phyloP scores from a whole-genome alignment of 1,284 basidiomycete species.

The Sanghuangporus sanghuang region DNA sequence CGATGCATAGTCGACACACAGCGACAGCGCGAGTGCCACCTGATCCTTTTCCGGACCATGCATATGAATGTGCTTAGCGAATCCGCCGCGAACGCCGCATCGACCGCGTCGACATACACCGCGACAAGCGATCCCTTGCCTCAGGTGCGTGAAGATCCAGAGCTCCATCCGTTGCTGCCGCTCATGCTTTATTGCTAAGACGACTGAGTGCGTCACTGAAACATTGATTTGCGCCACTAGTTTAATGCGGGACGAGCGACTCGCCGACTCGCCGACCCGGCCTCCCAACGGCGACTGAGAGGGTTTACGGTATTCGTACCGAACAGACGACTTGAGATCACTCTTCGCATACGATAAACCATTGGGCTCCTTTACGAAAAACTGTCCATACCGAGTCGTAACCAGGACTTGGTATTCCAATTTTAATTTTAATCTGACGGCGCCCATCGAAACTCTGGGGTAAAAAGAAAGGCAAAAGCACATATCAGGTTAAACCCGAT shows the following conservation, averaged over 20 bases:
- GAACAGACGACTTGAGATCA: too few species aligned
- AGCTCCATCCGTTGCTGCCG: background rate
- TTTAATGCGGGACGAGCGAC: background rate
- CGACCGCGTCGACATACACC: background rate
- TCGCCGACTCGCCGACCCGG: background rate
- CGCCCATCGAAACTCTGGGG: background rate
- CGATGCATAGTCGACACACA: background rate
- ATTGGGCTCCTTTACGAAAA: too few species aligned
- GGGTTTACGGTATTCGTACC: too few species aligned
- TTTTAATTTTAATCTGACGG: too few species aligned
- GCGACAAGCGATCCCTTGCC: background rate
- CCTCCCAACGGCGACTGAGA: background rate
- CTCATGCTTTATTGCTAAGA: background rate
- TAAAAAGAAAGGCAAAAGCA: background rate
- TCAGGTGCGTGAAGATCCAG: background rate
- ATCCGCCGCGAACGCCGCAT: background rate
- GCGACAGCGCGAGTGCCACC: background rate
- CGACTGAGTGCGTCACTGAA: background rate
- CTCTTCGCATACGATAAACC: too few species aligned
- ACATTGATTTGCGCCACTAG: background rate
- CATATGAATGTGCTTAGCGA: background rate
- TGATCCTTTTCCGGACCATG: background rate
- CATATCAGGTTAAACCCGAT: background rate
- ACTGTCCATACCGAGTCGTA: too few species aligned
- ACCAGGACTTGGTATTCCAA: too few species aligned